Evolutionary conservation across 805 yeast genomes (phyloP), one percentile per base, ranked within the genome.

Genomic region (Allodekkera sacchari): DNA sequence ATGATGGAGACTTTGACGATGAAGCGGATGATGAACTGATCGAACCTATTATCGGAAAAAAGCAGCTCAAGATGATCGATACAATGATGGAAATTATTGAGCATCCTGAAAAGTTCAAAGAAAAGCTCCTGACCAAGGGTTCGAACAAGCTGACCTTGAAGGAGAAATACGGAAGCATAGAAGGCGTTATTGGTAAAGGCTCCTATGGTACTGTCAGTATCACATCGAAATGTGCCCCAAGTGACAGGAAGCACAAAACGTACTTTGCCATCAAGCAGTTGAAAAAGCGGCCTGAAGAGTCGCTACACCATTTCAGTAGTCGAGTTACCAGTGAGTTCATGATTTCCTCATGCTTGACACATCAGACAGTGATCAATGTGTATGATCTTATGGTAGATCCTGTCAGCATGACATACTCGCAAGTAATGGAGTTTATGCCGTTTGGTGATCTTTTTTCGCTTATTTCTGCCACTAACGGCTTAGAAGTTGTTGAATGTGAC

Each of bases 401-500:
- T 42, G 57, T 74, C 48, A 51, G 77, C 48, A 72, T 85, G 54
- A 68, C 81, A 41, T 78, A 78, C 61, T 74, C 82, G 32, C 95
- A 89, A 56, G 85, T 92, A 33, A 87, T 92, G 96, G 98, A 92
- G 59, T 89, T 78, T 54, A 83, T 95, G 46, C 84, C 94, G 6
- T 87, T 87, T 39, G 94, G 94, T 36, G 94, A 82, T 52, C 59
- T 82, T 18, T 81, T 76, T 50, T 61, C 80, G 1, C 59, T 80
- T 21, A 68, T 79, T 32, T 55, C 70, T 15, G 60, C 70, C 18
- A 61, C 70, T 1, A 58, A 71, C 28, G 68, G 73, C 4, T 55
- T 82, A 13, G 74, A 74, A 39, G 68, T 66, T 5, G 46, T 63
- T 12, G 96, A 88, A 52, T 76, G 89, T 21, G 96, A 88, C 55